Evolutionary conservation across 2,329 filamentous ascomycete genomes (phyloP), one percentile per base, ranked within the genome.

Genomic region (Esteya vermicola): DNA sequence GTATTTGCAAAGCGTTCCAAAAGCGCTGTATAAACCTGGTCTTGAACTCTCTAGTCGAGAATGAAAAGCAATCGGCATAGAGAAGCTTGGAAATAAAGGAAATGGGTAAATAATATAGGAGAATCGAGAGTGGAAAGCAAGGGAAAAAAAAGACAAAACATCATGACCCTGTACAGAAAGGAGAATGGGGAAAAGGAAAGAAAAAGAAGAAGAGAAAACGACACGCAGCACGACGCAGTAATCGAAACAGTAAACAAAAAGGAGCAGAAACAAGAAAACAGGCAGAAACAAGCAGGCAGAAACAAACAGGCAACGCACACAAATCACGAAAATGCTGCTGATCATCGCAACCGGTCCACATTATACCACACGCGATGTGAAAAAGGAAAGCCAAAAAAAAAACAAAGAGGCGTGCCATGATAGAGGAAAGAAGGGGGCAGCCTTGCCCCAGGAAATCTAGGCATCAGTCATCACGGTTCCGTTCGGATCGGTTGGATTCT

Each of bases 311-410:
- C 23, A 36, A 28, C 18, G 31, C 3, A 36, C 23, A 27, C 30
- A 33, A n/a, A n/a, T n/a, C n/a, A n/a, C n/a, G n/a, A n/a, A n/a
- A n/a, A n/a, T n/a, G n/a, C n/a, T n/a, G n/a, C n/a, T n/a, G n/a
- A n/a, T n/a, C n/a, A n/a, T n/a, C n/a, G n/a, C n/a, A n/a, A n/a
- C n/a, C n/a, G n/a, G n/a, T n/a, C n/a, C n/a, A n/a, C n/a, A n/a
- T n/a, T n/a, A n/a, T n/a, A n/a, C n/a, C n/a, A n/a, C n/a, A n/a
- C n/a, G n/a, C 26, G 39, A 41, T 36, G 20, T 25, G 22, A 39
- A 37, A 36, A 42, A 31, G 33, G 40, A 49, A 45, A 45, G 44
- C 49, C 48, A 21, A 47, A 46, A 47, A 38, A 48, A 36, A 51
- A 43, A 46, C 22, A 43, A 38, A n/a, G n/a, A n/a, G n/a, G n/a